Evolutionary conservation across 2,329 filamentous ascomycete species (phyloP).

Genomic region (Didymella lethalis): DNA sequence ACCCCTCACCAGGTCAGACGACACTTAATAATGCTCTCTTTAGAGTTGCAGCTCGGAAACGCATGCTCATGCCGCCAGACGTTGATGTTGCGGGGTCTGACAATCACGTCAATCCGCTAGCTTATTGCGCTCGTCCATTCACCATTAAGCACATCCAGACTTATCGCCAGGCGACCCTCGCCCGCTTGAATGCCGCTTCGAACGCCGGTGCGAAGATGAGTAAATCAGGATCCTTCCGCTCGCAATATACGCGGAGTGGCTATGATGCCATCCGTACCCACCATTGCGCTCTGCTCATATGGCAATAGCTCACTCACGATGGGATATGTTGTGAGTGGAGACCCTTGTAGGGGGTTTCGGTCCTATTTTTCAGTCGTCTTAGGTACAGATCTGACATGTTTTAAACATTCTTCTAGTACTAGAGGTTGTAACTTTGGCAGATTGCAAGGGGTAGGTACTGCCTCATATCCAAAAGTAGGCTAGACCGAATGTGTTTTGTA

Average conservation of each 20-base stretch:
- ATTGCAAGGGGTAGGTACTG: no score
- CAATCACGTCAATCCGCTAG: slow-evolving; percentile 45
- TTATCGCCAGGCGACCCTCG: slow-evolving; percentile 32
- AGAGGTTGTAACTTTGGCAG: no score
- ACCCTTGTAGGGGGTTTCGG: no score
- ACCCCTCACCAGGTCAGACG: slow-evolving; percentile 15
- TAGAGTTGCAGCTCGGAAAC: slow-evolving; percentile 18
- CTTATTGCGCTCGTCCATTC: slow-evolving; percentile 43
- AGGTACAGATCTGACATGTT: no score
- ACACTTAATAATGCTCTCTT: slow-evolving; percentile 27
- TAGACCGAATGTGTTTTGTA: no score
- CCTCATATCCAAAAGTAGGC: no score
- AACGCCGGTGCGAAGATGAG: neutral
- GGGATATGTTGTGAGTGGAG: no score
- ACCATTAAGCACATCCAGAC: slow-evolving; percentile 26
- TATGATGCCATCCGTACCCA: slow-evolving; percentile 37
- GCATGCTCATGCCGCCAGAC: slow-evolving; percentile 14
- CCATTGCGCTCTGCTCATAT: slow-evolving; percentile 23
- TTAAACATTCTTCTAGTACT: no score
- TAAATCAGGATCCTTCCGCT: slow-evolving; percentile 2
- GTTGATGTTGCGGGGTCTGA: slow-evolving; percentile 45
- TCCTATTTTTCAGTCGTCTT: no score
- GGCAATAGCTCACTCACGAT: neutral
- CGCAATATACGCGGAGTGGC: neutral
- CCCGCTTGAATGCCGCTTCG: slow-evolving; percentile 3